Evolutionary conservation across 495 filamentous ascomycete genomes (phyloP).

Genomic region (Hyaloscypha finlandica): DNA sequence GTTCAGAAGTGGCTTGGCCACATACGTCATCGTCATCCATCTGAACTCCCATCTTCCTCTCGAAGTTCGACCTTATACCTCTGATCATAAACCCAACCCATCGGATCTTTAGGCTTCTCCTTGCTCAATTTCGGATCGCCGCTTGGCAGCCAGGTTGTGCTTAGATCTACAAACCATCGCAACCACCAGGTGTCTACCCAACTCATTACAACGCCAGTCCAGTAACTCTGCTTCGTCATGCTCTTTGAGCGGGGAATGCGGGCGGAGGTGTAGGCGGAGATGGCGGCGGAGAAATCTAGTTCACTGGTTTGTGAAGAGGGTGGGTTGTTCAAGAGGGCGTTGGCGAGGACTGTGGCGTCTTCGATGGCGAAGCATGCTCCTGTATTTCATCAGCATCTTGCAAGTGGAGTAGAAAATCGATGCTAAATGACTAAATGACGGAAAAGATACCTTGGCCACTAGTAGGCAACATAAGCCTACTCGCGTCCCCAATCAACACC

Average conservation of each 20-base stretch:
- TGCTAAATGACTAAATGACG: neutral
- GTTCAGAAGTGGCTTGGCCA: no score
- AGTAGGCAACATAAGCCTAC: slow-evolving; percentile 46
- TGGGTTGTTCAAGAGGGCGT: slow-evolving; percentile 32
- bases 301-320: neutral
- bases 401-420: no score
- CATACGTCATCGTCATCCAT: no score
- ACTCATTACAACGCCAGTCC: slow-evolving; percentile 26
- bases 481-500: slow-evolving; percentile 39
- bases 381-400: slow-evolving; percentile 1
- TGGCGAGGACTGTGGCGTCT: slow-evolving; percentile 35
- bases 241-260: slow-evolving; percentile 30
- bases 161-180: slow-evolving; percentile 28
- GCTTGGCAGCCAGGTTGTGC: slow-evolving; percentile 22
- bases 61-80: slow-evolving; percentile 5
- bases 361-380: slow-evolving; percentile 35
- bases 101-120: slow-evolving; percentile 8
- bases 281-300: slow-evolving; percentile 19
- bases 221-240: slow-evolving; percentile 32
- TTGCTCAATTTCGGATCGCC: slow-evolving; percentile 17
- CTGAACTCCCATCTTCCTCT: no score
- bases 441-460: slow-evolving; percentile 43
- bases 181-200: slow-evolving; percentile 28
- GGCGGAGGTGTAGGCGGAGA: slow-evolving; percentile 22
- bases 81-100: slow-evolving; percentile 13